Conservation (phyloP, 495 filamentous ascomycete genomes). For the Darksidea phi region DNA sequence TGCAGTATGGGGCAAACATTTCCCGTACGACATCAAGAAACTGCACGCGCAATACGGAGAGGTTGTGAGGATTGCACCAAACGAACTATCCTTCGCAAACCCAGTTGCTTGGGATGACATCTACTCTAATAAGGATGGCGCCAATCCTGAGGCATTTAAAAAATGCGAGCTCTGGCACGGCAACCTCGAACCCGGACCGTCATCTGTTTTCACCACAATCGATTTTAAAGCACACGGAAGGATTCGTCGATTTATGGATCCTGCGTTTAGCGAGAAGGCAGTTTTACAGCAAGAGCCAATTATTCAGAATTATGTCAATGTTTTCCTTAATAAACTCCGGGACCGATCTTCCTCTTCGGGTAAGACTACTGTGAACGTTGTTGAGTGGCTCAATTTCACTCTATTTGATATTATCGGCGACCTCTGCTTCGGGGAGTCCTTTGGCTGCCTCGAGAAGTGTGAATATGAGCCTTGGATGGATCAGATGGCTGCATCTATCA, state of each 20-base stretch:
- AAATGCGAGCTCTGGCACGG: slow-evolving; percentile 37
- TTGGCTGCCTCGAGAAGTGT: slow-evolving; percentile 35
- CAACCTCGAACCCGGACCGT: slow-evolving; percentile 22
- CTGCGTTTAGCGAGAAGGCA: slow-evolving; percentile 39
- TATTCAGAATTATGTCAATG: slow-evolving; percentile 34
- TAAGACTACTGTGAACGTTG: slow-evolving; percentile 31
- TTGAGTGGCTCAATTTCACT: slow-evolving; percentile 40
- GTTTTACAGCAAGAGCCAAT: slow-evolving; percentile 38
- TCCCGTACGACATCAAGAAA: slow-evolving; percentile 32
- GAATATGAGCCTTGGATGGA: slow-evolving; percentile 14
- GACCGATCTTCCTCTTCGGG: slow-evolving; percentile 16
- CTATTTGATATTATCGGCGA: slow-evolving; percentile 42
- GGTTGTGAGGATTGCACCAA: slow-evolving; percentile 34
- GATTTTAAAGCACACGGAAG: slow-evolving; percentile 35
- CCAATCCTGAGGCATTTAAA: slow-evolving; percentile 25
- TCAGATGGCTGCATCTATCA: slow-evolving; percentile 13
- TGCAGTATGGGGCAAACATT: slow-evolving; percentile 16
- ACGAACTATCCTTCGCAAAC: slow-evolving; percentile 39
- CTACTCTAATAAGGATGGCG: slow-evolving; percentile 25
- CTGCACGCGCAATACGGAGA: slow-evolving; percentile 39
- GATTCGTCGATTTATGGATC: slow-evolving; percentile 31
- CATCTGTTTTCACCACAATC: slow-evolving; percentile 33
- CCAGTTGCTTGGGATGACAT: slow-evolving; percentile 41
- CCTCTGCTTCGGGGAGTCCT: slow-evolving; percentile 41
- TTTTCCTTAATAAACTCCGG: slow-evolving; percentile 28